Conservation (phyloP, 129 eudicot species). For the Tagetes patula region DNA sequence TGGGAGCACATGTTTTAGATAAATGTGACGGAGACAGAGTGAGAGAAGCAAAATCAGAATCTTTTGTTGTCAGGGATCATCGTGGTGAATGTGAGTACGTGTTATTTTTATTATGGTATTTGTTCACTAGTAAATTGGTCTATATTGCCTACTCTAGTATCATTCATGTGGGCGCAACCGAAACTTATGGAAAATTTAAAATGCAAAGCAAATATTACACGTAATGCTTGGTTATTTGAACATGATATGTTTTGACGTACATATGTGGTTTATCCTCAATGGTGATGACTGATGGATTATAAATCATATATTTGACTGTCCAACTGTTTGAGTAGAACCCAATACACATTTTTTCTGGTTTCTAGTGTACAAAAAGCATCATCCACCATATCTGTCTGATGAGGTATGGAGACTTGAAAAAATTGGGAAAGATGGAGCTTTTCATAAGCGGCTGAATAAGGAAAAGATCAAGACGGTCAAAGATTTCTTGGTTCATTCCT, state of each 20-base stretch:
- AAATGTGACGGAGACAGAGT: conserved; percentile 61
- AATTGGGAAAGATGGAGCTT: conserved; percentile 97
- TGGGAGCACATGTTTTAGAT: conserved; percentile 73
- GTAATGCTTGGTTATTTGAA: neutral
- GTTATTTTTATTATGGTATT: neutral
- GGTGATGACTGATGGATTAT: conserved; percentile 5
- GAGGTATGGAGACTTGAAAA: conserved; percentile 96
- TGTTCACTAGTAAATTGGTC: neutral
- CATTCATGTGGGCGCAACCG: neutral
- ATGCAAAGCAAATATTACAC: neutral
- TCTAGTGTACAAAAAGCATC: conserved; percentile 92
- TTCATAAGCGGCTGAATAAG: conserved; percentile 73
- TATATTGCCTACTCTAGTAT: neutral
- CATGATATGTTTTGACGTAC: neutral
- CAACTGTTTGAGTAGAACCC: conserved; percentile 18
- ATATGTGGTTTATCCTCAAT: neutral
- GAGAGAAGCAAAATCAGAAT: conserved; percentile 88
- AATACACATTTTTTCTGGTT: conserved; percentile 11
- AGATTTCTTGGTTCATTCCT: conserved; percentile 65
- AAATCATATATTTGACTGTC: conserved; percentile 12
- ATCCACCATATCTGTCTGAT: conserved; percentile 86
- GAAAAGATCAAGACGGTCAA: conserved; percentile 67
- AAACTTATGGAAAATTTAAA: neutral
- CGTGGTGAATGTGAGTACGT: conserved; percentile 92
- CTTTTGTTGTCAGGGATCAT: conserved; percentile 87